Conservation (phyloP, 169 alveolate species). For the Eimeria praecox region DNA sequence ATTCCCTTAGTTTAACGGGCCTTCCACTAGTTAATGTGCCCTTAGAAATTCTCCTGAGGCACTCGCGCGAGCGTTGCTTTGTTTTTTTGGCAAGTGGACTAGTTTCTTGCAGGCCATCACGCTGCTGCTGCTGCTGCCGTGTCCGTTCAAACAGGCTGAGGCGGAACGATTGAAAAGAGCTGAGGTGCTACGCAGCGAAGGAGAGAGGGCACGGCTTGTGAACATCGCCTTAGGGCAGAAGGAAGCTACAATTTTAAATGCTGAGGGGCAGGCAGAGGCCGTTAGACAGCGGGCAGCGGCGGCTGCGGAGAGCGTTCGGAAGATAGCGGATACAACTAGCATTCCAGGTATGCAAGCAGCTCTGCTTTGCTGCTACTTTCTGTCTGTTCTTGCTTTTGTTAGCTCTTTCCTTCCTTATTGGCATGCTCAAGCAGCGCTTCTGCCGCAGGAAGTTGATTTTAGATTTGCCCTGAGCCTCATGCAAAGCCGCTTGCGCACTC, state of each 20-base stretch:
- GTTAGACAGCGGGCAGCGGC: constrained; percentile 75
- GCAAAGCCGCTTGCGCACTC: background rate
- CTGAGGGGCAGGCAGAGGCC: constrained; percentile 84
- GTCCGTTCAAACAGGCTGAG: constrained; percentile 90
- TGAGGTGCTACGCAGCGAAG: constrained; percentile 94
- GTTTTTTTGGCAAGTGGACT: background rate
- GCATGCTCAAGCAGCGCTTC: background rate
- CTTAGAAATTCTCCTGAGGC: background rate
- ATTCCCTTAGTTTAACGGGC: background rate
- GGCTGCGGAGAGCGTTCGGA: constrained; percentile 76
- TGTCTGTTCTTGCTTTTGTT: background rate
- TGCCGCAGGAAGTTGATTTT: background rate
- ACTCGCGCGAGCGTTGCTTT: background rate
- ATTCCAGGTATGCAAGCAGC: constrained; percentile 59
- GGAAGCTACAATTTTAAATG: constrained; percentile 91
- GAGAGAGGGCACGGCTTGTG: constrained; percentile 94
- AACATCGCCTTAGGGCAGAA: constrained; percentile 96
- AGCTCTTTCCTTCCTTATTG: background rate
- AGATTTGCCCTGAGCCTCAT: background rate
- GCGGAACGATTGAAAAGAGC: constrained; percentile 97
- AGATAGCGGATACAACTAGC: constrained; percentile 73
- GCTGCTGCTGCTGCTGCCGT: constrained; percentile 51
- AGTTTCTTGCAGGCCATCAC: background rate
- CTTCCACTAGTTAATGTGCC: background rate
- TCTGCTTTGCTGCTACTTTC: background rate